Evolutionary conservation across 208 protist species (phyloP), one percentile per base, ranked within the genome.

Genomic region (Leishmania turanica): DNA sequence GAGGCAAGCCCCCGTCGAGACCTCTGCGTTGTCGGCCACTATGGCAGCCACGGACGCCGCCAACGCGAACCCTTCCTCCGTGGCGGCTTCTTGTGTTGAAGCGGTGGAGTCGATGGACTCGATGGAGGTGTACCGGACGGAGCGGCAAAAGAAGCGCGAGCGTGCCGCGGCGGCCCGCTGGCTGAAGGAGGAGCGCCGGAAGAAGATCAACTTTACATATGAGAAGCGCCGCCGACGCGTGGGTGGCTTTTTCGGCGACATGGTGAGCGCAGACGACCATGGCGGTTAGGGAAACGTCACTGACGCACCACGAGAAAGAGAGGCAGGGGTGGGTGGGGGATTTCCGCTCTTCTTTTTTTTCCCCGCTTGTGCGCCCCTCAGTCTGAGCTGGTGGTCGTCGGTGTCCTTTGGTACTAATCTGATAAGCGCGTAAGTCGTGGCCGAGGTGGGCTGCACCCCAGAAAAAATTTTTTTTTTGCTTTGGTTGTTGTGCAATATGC

Each of bases 171-270:
- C 95, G 4, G 90, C 90, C 0, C 88, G 90, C 71, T 97, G 95
- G 93, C 84, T 97, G 17, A 97, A 97, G 89, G 89, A 90, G 40
- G 93, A 96, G 58, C 95, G 96, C 76, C 79, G 84, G 62, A 96
- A 96, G 80, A 97, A 96, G 79, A 83, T 97, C 45, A 96, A 96
- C 66, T 97, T 97, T 53, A 88, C 86, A 8, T 97, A 88, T 81
- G 95, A 97, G 71, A 96, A 96, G 89, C 90, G 93, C 42, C 86
- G 91, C 24, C 89, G 93, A 21, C 92, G 95, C 66, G 93, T 97
- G 1, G 87, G 91, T 75, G 95, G 95, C 54, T 97, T 97, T 78
- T 97, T 96, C 81, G 88, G 93, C 51, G 95, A 97, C 71, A 87
- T 95, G 84, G 58, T 90, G 47, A 71, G 72, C 42, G 19, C 37